Conservation (phyloP, 2,329 filamentous ascomycete species). For the Zymoseptoria crescenta region DNA sequence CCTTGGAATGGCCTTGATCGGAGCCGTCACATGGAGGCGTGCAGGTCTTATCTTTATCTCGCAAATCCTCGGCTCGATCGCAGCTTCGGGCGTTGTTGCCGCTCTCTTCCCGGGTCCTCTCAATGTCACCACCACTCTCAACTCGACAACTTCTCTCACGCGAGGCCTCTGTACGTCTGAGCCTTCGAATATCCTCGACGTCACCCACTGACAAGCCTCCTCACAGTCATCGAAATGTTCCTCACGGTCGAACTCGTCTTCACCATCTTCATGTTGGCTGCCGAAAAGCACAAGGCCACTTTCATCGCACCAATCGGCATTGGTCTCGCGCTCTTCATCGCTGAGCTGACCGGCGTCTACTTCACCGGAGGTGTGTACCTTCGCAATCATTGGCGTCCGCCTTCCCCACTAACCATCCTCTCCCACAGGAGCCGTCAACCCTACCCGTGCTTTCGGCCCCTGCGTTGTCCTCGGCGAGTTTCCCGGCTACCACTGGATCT, state of each 20-base stretch:
- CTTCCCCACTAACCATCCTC: background rate
- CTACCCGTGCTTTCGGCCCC: conserved; percentile 43
- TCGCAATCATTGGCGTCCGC: too few relatives aligned
- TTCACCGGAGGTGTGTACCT: conserved; percentile 35
- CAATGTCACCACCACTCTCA: conserved; percentile 39
- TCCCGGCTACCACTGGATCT: conserved; percentile 43
- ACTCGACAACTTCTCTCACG: conserved; percentile 34
- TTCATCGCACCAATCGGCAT: conserved; percentile 34
- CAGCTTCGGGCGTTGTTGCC: conserved; percentile 38
- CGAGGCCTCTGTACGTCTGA: conserved; percentile 34
- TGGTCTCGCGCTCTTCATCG: conserved; percentile 39
- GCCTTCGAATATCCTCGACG: conserved; percentile 5
- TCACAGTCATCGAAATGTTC: conserved; percentile 42
- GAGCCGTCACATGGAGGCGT: conserved; percentile 40
- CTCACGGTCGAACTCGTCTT: conserved; percentile 44
- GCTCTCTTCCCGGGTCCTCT: conserved; percentile 40
- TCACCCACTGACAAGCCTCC: conserved; percentile 2
- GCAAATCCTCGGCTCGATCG: conserved; percentile 40
- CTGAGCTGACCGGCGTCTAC: conserved; percentile 39
- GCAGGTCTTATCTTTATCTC: conserved; percentile 37
- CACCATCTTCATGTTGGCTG: conserved; percentile 40
- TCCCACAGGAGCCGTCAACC: conserved; percentile 36
- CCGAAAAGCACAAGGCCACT: conserved; percentile 37
- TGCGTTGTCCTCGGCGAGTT: conserved; percentile 38
- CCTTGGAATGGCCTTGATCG: conserved; percentile 41